Conservation (phyloP, 192 early-diverging fungal species). For the Radiomyces spectabilis region DNA sequence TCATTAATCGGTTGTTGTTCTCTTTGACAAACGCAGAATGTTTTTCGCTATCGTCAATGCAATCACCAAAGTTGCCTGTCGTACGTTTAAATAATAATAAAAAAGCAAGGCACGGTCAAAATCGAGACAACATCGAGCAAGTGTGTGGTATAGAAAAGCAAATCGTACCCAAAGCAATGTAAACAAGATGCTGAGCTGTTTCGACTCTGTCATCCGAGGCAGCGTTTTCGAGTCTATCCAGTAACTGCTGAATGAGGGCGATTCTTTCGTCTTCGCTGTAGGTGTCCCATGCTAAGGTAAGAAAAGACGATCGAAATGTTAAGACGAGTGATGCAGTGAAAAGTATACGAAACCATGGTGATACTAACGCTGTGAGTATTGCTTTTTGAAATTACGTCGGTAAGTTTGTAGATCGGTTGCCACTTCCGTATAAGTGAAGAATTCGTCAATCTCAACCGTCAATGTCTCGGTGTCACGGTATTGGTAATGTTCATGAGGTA, state of each 20-base stretch:
- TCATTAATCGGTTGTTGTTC: neutral
- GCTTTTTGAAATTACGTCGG: neutral
- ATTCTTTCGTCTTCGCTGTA: neutral
- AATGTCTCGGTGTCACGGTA: neutral
- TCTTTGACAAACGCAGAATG: neutral
- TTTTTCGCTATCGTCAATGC: neutral
- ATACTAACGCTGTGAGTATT: neutral
- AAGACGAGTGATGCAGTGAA: neutral
- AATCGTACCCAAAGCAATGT: neutral
- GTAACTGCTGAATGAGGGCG: neutral
- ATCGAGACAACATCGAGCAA: neutral
- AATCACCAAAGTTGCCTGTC: neutral
- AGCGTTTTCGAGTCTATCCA: neutral
- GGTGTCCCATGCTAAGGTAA: neutral
- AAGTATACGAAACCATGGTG: neutral
- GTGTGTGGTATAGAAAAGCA: neutral
- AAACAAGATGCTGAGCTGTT: neutral
- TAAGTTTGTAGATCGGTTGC: neutral
- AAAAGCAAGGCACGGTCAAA: neutral
- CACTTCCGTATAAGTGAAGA: constrained; percentile 1
- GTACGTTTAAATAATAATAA: neutral
- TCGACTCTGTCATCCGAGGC: neutral
- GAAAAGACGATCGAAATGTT: neutral
- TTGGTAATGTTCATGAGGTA: neutral
- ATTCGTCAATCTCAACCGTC: constrained; percentile 1